These are phyloP conservation scores for Lactifluus rugatus DNA, from an alignment of 768 basidiomycete species.

Conservation along the genomic window DNA sequence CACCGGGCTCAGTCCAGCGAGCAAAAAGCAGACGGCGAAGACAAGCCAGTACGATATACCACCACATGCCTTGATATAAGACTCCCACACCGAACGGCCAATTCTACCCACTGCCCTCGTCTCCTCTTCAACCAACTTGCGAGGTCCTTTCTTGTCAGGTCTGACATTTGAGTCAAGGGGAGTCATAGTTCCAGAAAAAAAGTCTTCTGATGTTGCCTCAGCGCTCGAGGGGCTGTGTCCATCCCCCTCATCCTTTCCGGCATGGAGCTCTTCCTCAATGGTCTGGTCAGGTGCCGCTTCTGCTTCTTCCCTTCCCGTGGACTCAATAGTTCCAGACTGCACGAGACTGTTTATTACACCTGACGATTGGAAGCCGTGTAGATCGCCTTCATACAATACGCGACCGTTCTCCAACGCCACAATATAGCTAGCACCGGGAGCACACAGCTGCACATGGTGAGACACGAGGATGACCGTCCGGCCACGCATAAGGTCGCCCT, in stretches of 20 bases:
- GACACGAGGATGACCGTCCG: slow-evolving; percentile 86
- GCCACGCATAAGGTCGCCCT: slow-evolving; percentile 66
- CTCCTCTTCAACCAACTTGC: slow-evolving; percentile 73
- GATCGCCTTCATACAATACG: slow-evolving; percentile 63
- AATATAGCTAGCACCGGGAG: slow-evolving; percentile 69
- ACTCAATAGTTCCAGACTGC: slow-evolving; percentile 40
- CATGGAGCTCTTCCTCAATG: slow-evolving; percentile 15
- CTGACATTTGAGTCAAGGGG: slow-evolving; percentile 23
- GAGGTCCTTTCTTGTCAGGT: slow-evolving; percentile 46
- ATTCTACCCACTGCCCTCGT: slow-evolving; percentile 41
- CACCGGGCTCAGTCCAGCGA: slow-evolving; percentile 36
- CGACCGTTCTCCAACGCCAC: slow-evolving; percentile 77
- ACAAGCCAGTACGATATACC: slow-evolving; percentile 32
- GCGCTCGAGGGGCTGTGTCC: slow-evolving; percentile 24
- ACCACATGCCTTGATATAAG: slow-evolving; percentile 35
- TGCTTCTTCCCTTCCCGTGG: slow-evolving; percentile 27
- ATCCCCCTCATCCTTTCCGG: slow-evolving; percentile 23
- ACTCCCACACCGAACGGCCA: slow-evolving; percentile 35
- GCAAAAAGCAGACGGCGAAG: slow-evolving; percentile 28
- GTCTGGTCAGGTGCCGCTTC: slow-evolving; percentile 29
- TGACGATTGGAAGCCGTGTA: slow-evolving; percentile 56
- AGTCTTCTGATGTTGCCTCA: slow-evolving; percentile 30
- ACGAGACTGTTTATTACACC: slow-evolving; percentile 56
- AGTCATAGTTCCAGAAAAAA: slow-evolving; percentile 33
- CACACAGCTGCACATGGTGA: slow-evolving; percentile 86